phyloP scores from a whole-genome alignment of 192 early-diverging fungal species.

The Jimgerdemannia flammicorona region DNA sequence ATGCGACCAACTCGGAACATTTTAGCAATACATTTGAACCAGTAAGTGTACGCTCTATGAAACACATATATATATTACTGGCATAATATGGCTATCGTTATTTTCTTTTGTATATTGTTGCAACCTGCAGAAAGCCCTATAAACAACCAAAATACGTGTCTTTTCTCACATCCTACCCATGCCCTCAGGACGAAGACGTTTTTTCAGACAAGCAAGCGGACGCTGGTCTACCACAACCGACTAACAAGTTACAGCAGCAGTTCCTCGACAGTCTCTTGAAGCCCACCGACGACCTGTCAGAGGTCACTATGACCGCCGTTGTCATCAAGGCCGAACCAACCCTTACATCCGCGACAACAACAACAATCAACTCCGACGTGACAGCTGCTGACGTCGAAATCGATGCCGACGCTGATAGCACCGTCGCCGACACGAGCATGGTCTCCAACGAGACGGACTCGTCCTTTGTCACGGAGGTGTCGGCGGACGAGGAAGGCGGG shows the following conservation, averaged over 20 bases:
- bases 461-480: neutral
- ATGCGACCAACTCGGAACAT: neutral
- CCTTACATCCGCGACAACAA: neutral
- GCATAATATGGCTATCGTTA: too few relatives aligned
- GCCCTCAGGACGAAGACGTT: neutral
- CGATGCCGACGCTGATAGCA: neutral
- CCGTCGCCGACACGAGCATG: neutral
- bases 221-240: neutral
- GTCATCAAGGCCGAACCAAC: too few relatives aligned
- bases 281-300: neutral
- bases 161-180: too few relatives aligned
- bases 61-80: too few relatives aligned
- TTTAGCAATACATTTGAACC: neutral
- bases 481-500: neutral
- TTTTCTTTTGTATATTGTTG: too few relatives aligned
- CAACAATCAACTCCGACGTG: neutral
- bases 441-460: neutral
- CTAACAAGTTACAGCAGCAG: neutral
- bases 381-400: too few relatives aligned
- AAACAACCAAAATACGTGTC: too few relatives aligned
- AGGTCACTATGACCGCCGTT: neutral
- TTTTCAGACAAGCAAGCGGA: neutral
- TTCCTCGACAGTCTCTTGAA: neutral
- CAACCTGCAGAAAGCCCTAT: too few relatives aligned
- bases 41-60: neutral